Evolutionary conservation across 768 basidiomycete genomes (phyloP), one percentile per base, ranked within the genome.

Genomic region (Fomitopsis serialis): DNA sequence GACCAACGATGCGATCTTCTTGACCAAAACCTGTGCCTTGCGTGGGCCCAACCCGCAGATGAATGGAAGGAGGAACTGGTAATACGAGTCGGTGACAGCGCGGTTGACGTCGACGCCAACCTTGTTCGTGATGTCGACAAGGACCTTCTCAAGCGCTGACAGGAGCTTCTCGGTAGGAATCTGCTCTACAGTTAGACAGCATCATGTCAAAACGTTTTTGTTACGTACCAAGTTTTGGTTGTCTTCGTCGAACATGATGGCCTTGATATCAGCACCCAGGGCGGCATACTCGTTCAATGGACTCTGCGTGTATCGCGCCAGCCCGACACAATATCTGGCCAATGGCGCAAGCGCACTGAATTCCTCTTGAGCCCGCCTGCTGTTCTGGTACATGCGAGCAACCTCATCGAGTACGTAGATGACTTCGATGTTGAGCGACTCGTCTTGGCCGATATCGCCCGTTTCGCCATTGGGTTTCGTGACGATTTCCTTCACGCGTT

Each of bases 91-190:
- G 1, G 84, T 83, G 17, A 93, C 85, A 32, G 92, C 91, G 27
- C 88, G 87, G 67, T 99, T 98, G 73, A 99, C 89, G 66, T 98
- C 95, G 43, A 98, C 94, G 27, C 97, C 97, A 56, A 95, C 86
- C 63, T 84, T 84, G 70, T 95, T 98, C 53, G 90, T 87, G 24
- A 91, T 76, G 66, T 98, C 95, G 53, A 97, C 91, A 35, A 99
- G 73, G 24, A 82, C 85, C 37, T 91, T 84, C 67, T 99, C 97
- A 37, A 97, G 81, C 0, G 85, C 82, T 5, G 76, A 68, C 45
- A 92, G 68, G 13, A 98, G 73, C 66, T 96, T 97, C 61, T 97
- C 95, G 57, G 73, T 76, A 0, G 95, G 85, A 40, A 98, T 78
- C 93, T 98, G 15, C 36, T 21, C 48, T 19, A 34, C 25, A 21